A percentile compares a stretch with the other conserved stretches of the same genome.
phyloP scores from a whole-genome alignment of 768 basidiomycete genomes.

The Termitomyces sp. region DNA sequence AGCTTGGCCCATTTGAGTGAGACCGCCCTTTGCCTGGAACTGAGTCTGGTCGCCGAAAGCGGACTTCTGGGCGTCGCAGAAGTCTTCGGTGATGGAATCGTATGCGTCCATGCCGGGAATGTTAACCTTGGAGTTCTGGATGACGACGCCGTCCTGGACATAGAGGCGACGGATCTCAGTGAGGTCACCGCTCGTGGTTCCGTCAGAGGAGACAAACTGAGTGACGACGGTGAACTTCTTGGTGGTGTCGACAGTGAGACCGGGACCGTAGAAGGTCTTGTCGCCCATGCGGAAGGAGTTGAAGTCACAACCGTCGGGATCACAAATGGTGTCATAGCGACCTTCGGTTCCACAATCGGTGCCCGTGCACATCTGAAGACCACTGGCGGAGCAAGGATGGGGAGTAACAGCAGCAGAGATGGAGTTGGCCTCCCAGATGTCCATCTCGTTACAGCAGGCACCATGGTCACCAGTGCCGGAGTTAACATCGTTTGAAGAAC shows the following conservation, averaged over 20 bases:
- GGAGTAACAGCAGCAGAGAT: conserved; percentile 48
- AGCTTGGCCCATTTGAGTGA: conserved; percentile 28
- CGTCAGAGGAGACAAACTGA: conserved; percentile 47
- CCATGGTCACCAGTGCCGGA: conserved; percentile 39
- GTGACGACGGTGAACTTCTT: conserved; percentile 51
- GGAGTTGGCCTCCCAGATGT: conserved; percentile 55
- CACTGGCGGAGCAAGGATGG: conserved; percentile 38
- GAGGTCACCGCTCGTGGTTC: conserved; percentile 41
- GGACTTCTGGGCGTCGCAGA: conserved; percentile 28
- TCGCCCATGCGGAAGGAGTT: neutral
- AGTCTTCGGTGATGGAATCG: conserved; percentile 4
- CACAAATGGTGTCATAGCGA: conserved; percentile 18
- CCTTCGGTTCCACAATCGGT: conserved; percentile 28
- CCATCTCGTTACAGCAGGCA: conserved; percentile 52
- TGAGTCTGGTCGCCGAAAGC: conserved; percentile 39
- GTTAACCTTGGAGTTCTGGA: conserved; percentile 9
- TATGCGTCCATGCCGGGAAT: conserved; percentile 37
- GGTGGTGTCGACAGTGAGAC: conserved; percentile 42
- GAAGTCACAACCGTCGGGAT: neutral
- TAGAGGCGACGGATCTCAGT: conserved; percentile 32
- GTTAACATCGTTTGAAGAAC: conserved; percentile 33
- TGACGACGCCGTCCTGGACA: neutral
- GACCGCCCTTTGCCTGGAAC: conserved; percentile 37
- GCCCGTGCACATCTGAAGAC: conserved; percentile 36
- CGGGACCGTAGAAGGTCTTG: neutral